These are phyloP conservation scores for Moelleriella libera DNA, from an alignment of 2,329 filamentous ascomycete genomes.

Conservation along the genomic window DNA sequence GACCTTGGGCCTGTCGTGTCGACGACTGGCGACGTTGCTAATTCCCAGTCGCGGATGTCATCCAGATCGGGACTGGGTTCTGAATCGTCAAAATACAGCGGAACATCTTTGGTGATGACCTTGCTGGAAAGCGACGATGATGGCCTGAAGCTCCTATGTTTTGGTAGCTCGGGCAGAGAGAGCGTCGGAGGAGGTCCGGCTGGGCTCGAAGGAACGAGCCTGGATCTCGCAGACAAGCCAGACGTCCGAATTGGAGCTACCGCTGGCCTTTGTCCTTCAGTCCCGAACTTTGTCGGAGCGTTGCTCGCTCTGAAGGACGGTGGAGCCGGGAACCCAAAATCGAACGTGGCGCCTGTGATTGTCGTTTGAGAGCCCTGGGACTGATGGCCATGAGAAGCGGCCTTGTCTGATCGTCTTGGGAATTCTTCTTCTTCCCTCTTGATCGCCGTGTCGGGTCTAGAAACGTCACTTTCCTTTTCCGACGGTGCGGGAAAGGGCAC, in stretches of 20 bases:
- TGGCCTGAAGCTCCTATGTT: neutral
- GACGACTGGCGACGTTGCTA: slow-evolving; percentile 2
- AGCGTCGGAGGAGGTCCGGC: slow-evolving; percentile 2
- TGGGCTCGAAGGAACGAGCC: neutral
- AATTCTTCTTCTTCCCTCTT: neutral
- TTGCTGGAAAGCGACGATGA: neutral
- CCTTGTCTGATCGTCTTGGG: neutral
- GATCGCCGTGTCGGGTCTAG: neutral
- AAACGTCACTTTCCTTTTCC: slow-evolving; percentile 11
- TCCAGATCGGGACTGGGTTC: slow-evolving; percentile 23
- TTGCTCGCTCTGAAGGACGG: slow-evolving; percentile 7
- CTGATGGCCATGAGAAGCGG: slow-evolving; percentile 6
- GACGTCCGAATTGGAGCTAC: neutral
- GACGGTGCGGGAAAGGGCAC: slow-evolving; percentile 35
- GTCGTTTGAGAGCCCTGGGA: slow-evolving; percentile 16
- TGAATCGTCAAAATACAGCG: slow-evolving; percentile 15
- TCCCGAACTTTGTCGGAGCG: neutral
- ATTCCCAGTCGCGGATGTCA: slow-evolving; percentile 22
- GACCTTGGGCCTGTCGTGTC: neutral
- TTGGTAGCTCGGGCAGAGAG: slow-evolving; percentile 3
- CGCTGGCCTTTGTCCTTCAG: neutral
- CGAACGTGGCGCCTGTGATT: slow-evolving; percentile 14
- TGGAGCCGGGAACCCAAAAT: slow-evolving; percentile 20
- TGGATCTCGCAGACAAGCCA: neutral
- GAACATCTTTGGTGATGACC: slow-evolving; percentile 9